These are phyloP conservation scores for Penicillium sp. DNA, from an alignment of 2,329 filamentous ascomycete species.

Conservation along the genomic window DNA sequence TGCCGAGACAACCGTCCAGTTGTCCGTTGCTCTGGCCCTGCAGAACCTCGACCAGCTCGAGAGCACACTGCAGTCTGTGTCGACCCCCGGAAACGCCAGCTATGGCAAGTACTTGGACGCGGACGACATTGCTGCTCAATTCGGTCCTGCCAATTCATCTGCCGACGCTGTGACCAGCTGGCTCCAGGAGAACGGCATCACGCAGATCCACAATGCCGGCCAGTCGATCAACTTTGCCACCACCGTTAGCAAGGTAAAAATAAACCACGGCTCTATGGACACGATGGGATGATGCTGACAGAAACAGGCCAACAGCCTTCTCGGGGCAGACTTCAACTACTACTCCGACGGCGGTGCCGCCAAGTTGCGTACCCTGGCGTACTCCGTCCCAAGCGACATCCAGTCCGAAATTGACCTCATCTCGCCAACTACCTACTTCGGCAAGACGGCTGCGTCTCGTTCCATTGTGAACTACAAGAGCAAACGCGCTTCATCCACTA, in stretches of 20 bases:
- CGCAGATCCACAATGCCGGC: slow-evolving; percentile 35
- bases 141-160: slow-evolving; percentile 35
- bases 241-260: slow-evolving; percentile 30
- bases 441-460: slow-evolving; percentile 25
- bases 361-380: slow-evolving; percentile 42
- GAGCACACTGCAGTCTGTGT: slow-evolving; percentile 37
- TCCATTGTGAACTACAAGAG: slow-evolving; percentile 8
- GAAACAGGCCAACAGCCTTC: slow-evolving; percentile 38
- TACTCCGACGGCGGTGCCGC: slow-evolving; percentile 38
- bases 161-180: slow-evolving; percentile 36
- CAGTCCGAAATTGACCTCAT: slow-evolving; percentile 43
- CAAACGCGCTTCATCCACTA: slow-evolving; percentile 8
- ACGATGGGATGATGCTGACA: neutral
- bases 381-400: slow-evolving; percentile 40
- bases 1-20: neutral
- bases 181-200: slow-evolving; percentile 41
- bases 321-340: slow-evolving; percentile 48
- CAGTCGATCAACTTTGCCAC: slow-evolving; percentile 42
- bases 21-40: neutral
- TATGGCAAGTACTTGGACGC: slow-evolving; percentile 50
- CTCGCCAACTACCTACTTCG: slow-evolving; percentile 52
- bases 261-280: neutral
- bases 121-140: slow-evolving; percentile 41
- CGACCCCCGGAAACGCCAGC: slow-evolving; percentile 43
- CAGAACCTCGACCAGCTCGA: slow-evolving; percentile 36